Evolutionary conservation across 495 filamentous ascomycete species (phyloP).

Genomic region (Talaromyces proteolyticus): DNA sequence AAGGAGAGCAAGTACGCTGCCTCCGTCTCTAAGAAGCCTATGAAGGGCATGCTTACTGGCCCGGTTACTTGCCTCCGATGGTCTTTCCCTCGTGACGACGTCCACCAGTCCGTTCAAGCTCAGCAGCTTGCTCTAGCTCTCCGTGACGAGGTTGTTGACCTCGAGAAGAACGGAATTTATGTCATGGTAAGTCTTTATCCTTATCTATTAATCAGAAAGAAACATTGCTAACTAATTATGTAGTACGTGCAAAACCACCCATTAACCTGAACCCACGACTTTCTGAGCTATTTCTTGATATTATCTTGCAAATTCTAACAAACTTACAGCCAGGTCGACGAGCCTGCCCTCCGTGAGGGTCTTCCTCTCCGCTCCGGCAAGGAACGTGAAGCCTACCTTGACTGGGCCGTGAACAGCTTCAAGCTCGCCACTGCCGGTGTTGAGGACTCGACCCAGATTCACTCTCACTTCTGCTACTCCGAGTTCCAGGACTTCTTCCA

Average conservation of each 20-base stretch:
- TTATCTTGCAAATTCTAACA: no score
- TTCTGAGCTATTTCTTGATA: no score
- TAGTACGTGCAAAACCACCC: no score
- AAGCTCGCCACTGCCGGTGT: slow-evolving; percentile 88
- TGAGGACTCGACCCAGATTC: slow-evolving; percentile 91
- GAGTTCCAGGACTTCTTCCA: slow-evolving; percentile 99
- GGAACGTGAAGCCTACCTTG: slow-evolving; percentile 90
- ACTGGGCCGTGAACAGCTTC: slow-evolving; percentile 97
- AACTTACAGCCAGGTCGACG: slow-evolving; percentile 68
- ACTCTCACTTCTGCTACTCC: slow-evolving; percentile 99
- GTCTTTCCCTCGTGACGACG: slow-evolving; percentile 99
- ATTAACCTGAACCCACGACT: no score
- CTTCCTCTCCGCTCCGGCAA: slow-evolving; percentile 86
- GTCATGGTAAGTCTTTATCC: slow-evolving; percentile 53
- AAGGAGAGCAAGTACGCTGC: slow-evolving; percentile 99
- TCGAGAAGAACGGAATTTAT: slow-evolving; percentile 89
- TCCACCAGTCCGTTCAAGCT: slow-evolving; percentile 97
- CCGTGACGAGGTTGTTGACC: slow-evolving; percentile 95
- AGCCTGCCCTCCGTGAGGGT: slow-evolving; percentile 98
- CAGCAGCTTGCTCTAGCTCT: slow-evolving; percentile 97
- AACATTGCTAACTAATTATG: no score
- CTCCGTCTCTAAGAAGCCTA: slow-evolving; percentile 93
- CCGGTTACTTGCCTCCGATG: slow-evolving; percentile 97
- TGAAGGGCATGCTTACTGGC: slow-evolving; percentile 99
- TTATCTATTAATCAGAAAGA: no score